These are phyloP conservation scores for Erysimum cheiri DNA, from an alignment of 441 rosid species.

Conservation along the genomic window DNA sequence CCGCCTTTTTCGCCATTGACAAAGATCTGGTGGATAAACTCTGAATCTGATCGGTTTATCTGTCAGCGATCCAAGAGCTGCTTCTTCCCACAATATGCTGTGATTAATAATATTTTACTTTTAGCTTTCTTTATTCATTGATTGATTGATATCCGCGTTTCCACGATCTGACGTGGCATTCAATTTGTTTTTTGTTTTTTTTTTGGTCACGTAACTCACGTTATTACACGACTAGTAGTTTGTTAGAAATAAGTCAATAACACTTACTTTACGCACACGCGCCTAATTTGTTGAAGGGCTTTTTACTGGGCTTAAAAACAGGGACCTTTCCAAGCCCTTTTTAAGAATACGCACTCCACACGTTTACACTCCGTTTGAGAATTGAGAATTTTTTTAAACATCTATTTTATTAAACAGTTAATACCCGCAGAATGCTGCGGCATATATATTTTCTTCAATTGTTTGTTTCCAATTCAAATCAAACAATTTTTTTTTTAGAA, in stretches of 20 bases:
- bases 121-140: conserved; percentile 5
- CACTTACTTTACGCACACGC: neutral
- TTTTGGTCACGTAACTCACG: conserved; percentile 35
- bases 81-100: conserved; percentile 27
- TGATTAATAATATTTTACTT: neutral
- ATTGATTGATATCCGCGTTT: conserved; percentile 23
- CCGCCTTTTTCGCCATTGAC: conserved; percentile 72
- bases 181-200: neutral
- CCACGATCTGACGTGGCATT: conserved; percentile 35
- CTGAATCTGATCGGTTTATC: conserved; percentile 27
- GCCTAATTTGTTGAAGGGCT: neutral
- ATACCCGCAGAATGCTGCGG: no score
- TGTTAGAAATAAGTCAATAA: neutral
- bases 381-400: no score
- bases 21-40: conserved; percentile 25
- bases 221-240: conserved; percentile 26
- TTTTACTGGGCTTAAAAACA: neutral
- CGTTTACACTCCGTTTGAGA: no score
- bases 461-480: no score
- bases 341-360: neutral
- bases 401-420: no score
- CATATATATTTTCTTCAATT: no score
- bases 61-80: conserved; percentile 1
- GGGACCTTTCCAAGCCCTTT: neutral
- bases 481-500: no score